Evolutionary conservation across 2,329 filamentous ascomycete species (phyloP).

Genomic region (Alternaria burnsii): DNA sequence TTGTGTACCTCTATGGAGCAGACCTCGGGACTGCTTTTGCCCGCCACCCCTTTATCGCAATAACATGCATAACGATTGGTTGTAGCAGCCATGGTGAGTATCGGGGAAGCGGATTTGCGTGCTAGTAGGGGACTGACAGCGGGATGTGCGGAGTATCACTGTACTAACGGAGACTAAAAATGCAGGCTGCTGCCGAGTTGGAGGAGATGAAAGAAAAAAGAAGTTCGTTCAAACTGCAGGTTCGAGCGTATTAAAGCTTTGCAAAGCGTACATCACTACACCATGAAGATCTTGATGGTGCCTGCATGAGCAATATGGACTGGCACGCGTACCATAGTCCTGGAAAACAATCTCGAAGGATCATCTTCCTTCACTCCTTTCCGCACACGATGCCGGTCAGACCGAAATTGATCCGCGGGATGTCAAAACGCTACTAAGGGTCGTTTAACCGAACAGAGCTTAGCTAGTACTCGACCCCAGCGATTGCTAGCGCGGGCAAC

Average conservation of each 20-base stretch:
- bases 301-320: not conserved
- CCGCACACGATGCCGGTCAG: not conserved
- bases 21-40: not conserved
- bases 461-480: not conserved
- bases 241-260: not conserved
- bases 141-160: not conserved
- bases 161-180: not conserved
- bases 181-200: not conserved
- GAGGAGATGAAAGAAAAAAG: not conserved
- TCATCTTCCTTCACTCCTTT: not conserved
- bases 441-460: not conserved
- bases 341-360: not conserved
- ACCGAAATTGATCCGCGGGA: conserved; percentile 1
- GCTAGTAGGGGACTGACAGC: not conserved
- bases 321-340: not conserved
- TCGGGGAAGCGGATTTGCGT: not conserved
- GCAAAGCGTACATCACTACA: not conserved
- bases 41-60: not conserved
- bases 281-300: not conserved
- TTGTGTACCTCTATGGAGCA: not conserved
- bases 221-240: not conserved
- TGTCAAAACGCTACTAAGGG: not conserved
- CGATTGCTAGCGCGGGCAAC: not conserved
- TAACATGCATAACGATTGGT: not conserved
- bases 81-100: not conserved